Conservation (phyloP, 1,284 basidiomycete species). For the Pisolithus thermaeus region DNA sequence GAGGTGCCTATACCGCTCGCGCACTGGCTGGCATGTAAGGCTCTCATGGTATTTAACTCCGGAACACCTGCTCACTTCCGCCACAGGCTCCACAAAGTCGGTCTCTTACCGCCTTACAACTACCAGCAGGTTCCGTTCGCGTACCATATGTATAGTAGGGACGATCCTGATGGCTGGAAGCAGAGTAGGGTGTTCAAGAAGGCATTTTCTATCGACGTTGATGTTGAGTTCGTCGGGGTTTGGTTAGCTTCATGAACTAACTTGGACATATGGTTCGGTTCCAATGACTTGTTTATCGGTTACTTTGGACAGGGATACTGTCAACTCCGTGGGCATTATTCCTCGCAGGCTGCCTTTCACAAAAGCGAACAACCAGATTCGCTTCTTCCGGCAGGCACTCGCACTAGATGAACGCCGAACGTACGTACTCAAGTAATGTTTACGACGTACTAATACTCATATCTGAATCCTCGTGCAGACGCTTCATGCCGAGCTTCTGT, state of each 20-base stretch:
- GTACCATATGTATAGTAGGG: conserved; percentile 58
- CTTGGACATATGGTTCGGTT: background rate
- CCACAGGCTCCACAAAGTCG: conserved; percentile 44
- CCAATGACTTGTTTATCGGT: background rate
- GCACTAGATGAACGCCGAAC: conserved; percentile 44
- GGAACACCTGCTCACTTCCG: background rate
- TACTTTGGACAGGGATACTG: conserved; percentile 39
- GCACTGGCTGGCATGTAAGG: conserved; percentile 42
- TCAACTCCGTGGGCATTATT: conserved; percentile 46
- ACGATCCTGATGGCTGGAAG: conserved; percentile 43
- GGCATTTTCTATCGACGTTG: conserved; percentile 53
- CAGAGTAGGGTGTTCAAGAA: conserved; percentile 58
- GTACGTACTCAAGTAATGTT: conserved; percentile 3
- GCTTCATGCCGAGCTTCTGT: conserved; percentile 41
- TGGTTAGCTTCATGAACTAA: conserved; percentile 35
- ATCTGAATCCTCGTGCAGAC: conserved; percentile 3
- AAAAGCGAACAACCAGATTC: conserved; percentile 34
- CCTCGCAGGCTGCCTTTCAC: conserved; percentile 44
- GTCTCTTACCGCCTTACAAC: conserved; percentile 37
- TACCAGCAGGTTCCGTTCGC: conserved; percentile 63
- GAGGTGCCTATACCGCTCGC: conserved; percentile 53
- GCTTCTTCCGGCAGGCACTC: conserved; percentile 43
- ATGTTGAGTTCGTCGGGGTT: conserved; percentile 58
- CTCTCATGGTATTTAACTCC: background rate
- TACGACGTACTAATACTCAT: too few species aligned